Evolutionary conservation across 805 yeast genomes (phyloP).

Genomic region (Ogataea pilisensis): DNA sequence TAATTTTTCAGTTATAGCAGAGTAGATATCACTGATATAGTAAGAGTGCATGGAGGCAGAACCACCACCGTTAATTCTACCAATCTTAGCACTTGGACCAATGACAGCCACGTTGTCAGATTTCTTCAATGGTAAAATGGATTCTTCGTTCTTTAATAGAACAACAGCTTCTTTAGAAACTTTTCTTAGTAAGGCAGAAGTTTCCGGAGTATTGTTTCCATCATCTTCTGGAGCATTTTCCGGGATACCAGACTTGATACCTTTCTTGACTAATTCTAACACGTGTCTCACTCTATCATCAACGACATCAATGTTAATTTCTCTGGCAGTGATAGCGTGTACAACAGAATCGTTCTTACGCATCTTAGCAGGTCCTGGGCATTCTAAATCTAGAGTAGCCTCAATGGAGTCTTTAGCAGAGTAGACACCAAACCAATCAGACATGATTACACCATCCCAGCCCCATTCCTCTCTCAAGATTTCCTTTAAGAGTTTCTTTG

Average conservation of each 20-base stretch:
- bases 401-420: slow-evolving; percentile 42
- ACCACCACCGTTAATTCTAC: slow-evolving; percentile 56
- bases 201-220: slow-evolving; percentile 44
- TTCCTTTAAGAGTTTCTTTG: slow-evolving; percentile 38
- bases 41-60: slow-evolving; percentile 40
- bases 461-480: slow-evolving; percentile 54
- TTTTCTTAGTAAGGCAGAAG: slow-evolving; percentile 39
- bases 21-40: slow-evolving; percentile 6
- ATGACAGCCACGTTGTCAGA: slow-evolving; percentile 43
- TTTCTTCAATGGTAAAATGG: slow-evolving; percentile 43
- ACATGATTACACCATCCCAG: slow-evolving; percentile 53
- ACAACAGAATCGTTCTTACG: slow-evolving; percentile 37
- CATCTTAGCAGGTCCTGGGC: slow-evolving; percentile 53
- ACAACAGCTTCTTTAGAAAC: slow-evolving; percentile 52
- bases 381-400: slow-evolving; percentile 60
- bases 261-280: slow-evolving; percentile 43
- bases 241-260: slow-evolving; percentile 38
- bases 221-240: slow-evolving; percentile 34
- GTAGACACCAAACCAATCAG: slow-evolving; percentile 63
- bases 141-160: slow-evolving; percentile 48
- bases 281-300: slow-evolving; percentile 47
- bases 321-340: slow-evolving; percentile 39
- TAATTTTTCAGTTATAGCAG: slow-evolving; percentile 11
- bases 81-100: slow-evolving; percentile 52
- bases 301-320: slow-evolving; percentile 37